These are phyloP conservation scores for Fusarium mexicanum DNA, from an alignment of 2,329 filamentous ascomycete genomes.

Conservation along the genomic window DNA sequence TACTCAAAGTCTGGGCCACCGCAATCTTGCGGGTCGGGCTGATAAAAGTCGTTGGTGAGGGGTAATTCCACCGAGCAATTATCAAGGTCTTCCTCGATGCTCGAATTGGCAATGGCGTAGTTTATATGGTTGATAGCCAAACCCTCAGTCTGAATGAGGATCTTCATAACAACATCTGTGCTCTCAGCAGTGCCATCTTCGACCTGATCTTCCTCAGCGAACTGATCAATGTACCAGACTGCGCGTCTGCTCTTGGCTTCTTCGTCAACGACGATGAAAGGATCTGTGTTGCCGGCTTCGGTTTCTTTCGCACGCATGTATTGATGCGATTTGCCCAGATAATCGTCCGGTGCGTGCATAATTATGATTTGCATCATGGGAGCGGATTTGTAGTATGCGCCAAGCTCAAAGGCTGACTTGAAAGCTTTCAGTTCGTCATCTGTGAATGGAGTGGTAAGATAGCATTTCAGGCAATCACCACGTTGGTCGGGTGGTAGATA, in stretches of 20 bases:
- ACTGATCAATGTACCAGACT: constrained; percentile 1
- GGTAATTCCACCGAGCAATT: background rate
- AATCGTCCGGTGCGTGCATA: background rate
- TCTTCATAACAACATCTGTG: background rate
- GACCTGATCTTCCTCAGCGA: background rate
- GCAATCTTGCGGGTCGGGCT: background rate
- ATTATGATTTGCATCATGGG: background rate
- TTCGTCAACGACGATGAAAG: background rate
- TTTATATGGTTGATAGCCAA: background rate
- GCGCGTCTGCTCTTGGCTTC: background rate
- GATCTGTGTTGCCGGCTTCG: background rate
- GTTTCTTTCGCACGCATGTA: background rate
- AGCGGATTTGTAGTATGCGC: background rate
- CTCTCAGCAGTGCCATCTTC: background rate
- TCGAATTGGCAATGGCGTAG: background rate
- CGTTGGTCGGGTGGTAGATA: background rate
- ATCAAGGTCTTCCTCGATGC: background rate
- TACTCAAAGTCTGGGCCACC: background rate
- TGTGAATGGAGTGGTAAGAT: background rate
- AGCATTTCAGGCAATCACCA: background rate
- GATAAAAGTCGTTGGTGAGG: constrained; percentile 1
- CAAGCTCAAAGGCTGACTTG: background rate
- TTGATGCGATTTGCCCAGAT: background rate
- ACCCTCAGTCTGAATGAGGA: background rate
- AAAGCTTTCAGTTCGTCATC: background rate